Conservation (phyloP, 192 early-diverging fungal species). For the Linnemannia schmuckeri region DNA sequence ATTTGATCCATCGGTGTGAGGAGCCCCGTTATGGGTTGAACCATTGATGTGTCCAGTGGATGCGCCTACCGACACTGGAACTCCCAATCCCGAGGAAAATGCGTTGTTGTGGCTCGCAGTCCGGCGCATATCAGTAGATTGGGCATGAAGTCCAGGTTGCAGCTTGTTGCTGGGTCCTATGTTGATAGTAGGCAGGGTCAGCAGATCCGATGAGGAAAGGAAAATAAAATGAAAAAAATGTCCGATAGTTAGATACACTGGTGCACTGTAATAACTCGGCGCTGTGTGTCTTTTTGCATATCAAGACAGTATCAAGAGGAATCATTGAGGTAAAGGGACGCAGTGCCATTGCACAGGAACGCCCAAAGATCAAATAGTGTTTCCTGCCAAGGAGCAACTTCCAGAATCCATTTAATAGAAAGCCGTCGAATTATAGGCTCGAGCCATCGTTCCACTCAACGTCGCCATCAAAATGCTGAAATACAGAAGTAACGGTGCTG, state of each 20-base stretch:
- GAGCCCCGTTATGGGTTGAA: neutral
- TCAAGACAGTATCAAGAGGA: no score
- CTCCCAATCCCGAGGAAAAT: conserved; percentile 37
- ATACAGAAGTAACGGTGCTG: neutral
- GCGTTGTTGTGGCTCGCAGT: conserved; percentile 56
- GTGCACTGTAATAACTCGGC: no score
- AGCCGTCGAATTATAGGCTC: no score
- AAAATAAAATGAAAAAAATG: neutral
- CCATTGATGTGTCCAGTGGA: neutral
- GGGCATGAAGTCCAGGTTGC: conserved; percentile 35
- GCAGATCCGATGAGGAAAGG: neutral
- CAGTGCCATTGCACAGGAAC: no score
- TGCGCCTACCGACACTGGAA: conserved; percentile 10
- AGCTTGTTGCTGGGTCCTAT: conserved; percentile 25
- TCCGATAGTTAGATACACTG: neutral
- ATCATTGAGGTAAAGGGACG: no score
- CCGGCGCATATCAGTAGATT: conserved; percentile 40
- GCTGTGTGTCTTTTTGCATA: no score
- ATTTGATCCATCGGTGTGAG: conserved; percentile 2
- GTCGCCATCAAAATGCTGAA: neutral
- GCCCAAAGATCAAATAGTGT: no score
- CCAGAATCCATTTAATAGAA: no score
- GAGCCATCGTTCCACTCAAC: no score
- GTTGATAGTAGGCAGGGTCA: neutral
- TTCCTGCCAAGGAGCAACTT: no score